Conservation (phyloP, 192 early-diverging fungal species). For the Coemansia sp. region DNA sequence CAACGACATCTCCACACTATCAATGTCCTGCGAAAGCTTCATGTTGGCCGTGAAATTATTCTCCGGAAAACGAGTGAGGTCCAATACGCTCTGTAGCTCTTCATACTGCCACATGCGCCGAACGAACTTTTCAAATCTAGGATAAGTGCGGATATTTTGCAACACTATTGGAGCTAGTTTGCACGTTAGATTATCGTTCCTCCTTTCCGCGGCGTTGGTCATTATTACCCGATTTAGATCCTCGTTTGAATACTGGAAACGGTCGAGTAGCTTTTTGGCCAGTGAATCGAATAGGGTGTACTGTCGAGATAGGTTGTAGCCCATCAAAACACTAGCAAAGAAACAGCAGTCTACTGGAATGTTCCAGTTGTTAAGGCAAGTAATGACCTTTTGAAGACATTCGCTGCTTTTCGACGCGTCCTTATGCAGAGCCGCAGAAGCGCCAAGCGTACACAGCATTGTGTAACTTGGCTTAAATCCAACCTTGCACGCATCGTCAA, state of each 20-base stretch:
- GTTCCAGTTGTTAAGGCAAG: conserved; percentile 40
- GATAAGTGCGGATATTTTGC: conserved; percentile 14
- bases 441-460: conserved; percentile 18
- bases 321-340: conserved; percentile 31
- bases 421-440: conserved; percentile 15
- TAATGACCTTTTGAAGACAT: conserved; percentile 20
- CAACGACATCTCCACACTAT: no score
- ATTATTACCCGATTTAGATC: conserved; percentile 20
- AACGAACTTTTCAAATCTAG: background rate
- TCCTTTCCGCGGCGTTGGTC: conserved; percentile 28
- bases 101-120: background rate
- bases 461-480: background rate
- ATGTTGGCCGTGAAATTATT: conserved; percentile 42
- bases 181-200: background rate
- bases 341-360: conserved; percentile 18
- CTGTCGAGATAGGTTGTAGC: conserved; percentile 35
- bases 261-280: conserved; percentile 18
- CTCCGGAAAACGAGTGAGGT: conserved; percentile 14
- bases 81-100: conserved; percentile 5
- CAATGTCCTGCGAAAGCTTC: conserved; percentile 19
- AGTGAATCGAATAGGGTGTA: conserved; percentile 44
- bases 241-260: conserved; percentile 2
- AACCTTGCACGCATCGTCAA: conserved; percentile 20
- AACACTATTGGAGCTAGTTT: conserved; percentile 23
- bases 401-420: conserved; percentile 11